Evolutionary conservation across 1,139 yeast genomes (phyloP), one percentile per base, ranked within the genome.

Genomic region (Scheffersomyces parashehatae): DNA sequence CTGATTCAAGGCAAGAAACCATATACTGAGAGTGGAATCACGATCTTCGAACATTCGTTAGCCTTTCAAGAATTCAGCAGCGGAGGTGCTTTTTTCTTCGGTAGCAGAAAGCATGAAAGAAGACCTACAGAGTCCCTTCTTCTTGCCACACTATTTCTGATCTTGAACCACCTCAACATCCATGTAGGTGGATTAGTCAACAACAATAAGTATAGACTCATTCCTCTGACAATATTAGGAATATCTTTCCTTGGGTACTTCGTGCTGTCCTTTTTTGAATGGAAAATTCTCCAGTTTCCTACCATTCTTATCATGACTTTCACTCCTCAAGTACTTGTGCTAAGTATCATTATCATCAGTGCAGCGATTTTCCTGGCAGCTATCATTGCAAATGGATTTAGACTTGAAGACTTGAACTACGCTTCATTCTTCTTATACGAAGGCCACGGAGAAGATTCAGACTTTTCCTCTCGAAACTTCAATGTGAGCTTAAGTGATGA

Each of bases 21-120:
- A 1, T 73, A 75, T 43, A 76, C 81, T 8, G 93, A 85, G 50
- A 76, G 85, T 8, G 90, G 90, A 0, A 68, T 85, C 51, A 83
- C 93, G 0, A 64, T 85, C 29, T 85, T 86, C 60, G 95, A 86
- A 56, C 85, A 82, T 55, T 83, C 90, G 1, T 62, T 85, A 28
- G 87, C 88, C 10, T 85, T 84, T 56, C 90, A 85, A 56, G 91
- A 85, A 54, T 81, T 77, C 28, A 82, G 82, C 53, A 68, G 77
- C n/a, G 63, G 73, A 16, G 64, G 63, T 1, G 64, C 64, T 0
- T 52, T 65, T 28, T 60, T 68, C 42, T 55, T 65, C 41, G 63
- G 65, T 11, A 55, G 59, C 41, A 50, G 57, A 9, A 52, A 52
- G 15, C 43, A 49, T 16, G 51, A 31, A 5, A 16, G 28, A n/a